Conservation (phyloP, 148 eudicot genomes). For the Gaultheria prostrata region DNA sequence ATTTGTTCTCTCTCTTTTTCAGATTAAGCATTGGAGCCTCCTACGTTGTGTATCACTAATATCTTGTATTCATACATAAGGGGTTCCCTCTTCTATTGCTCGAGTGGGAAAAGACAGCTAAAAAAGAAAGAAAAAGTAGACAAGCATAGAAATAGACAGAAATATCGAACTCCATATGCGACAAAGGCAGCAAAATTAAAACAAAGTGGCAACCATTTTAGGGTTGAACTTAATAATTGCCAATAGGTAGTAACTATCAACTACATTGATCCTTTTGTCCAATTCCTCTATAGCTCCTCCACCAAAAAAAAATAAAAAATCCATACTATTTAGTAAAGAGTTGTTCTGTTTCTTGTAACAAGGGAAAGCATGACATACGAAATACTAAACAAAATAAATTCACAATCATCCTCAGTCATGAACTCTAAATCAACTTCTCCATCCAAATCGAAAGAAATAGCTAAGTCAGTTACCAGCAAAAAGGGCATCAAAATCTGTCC, state of each 20-base stretch:
- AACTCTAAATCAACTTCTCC: not conserved
- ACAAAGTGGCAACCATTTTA: not conserved
- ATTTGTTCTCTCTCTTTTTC: too few species aligned
- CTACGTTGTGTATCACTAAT: too few species aligned
- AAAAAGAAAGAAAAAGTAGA: too few species aligned
- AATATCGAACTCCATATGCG: too few species aligned
- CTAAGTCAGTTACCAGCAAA: not conserved
- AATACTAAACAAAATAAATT: not conserved
- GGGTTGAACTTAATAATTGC: not conserved
- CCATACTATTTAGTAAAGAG: not conserved
- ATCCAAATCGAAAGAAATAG: not conserved
- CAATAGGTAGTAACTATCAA: not conserved
- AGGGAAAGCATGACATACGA: not conserved
- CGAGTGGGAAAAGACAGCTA: too few species aligned
- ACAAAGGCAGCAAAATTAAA: not conserved
- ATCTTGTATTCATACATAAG: too few species aligned
- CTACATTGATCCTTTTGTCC: not conserved
- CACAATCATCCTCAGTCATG: not conserved
- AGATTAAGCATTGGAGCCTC: too few species aligned
- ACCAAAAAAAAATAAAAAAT: not conserved
- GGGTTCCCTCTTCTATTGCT: too few species aligned
- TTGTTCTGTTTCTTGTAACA: not conserved
- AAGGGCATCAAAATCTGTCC: not conserved
- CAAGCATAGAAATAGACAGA: too few species aligned
- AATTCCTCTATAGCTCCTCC: not conserved